Conservation (phyloP, 257 asterid genomes). For the Solanum stenotomum region DNA sequence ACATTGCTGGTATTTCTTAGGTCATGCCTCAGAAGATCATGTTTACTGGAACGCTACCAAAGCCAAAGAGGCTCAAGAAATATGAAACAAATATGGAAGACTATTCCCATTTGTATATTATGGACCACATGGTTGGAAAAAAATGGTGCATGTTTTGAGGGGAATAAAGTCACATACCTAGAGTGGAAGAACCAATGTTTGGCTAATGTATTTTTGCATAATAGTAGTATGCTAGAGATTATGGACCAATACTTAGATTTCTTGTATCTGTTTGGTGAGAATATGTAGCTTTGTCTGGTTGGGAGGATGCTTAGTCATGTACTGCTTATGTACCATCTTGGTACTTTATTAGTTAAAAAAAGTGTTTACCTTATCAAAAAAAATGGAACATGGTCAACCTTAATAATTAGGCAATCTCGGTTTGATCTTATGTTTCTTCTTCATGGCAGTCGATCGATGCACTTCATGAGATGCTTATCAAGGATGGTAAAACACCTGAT, state of each 20-base stretch:
- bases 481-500: conserved; percentile 64
- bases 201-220: not conserved
- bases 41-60: not conserved
- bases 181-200: not conserved
- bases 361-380: not conserved
- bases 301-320: not conserved
- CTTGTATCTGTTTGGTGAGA: not conserved
- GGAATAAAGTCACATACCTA: not conserved
- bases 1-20: not conserved
- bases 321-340: not conserved
- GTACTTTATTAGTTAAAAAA: not conserved
- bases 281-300: not conserved
- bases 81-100: not conserved
- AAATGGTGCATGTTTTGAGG: not conserved
- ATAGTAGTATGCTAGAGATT: not conserved
- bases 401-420: not conserved
- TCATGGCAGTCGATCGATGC: conserved; percentile 62
- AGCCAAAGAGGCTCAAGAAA: not conserved
- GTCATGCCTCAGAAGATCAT: not conserved
- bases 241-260: not conserved
- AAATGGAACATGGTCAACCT: not conserved
- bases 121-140: not conserved
- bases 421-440: conserved; percentile 10
- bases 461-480: conserved; percentile 66
- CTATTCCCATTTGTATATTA: not conserved